Evolutionary conservation across 306 rosid species (phyloP), one percentile per base, ranked within the genome.

Genomic region (Acmispon strigosus): DNA sequence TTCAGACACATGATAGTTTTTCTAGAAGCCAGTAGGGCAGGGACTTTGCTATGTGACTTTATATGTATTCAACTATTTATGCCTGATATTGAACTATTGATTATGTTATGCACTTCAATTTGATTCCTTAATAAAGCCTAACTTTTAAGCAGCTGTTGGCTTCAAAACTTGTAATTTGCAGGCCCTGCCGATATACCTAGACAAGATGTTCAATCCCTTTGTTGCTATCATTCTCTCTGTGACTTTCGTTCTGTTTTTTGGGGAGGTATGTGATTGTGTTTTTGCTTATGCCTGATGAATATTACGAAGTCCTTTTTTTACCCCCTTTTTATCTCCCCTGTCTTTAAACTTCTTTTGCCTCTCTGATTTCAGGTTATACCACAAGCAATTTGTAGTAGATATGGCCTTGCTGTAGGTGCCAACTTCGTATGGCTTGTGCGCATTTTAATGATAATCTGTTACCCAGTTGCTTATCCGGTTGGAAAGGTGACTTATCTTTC

Each of bases 141-240:
- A 52, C 51, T 39, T 77, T 39, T 34, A 29, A 63, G 22, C 43
- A 29, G 36, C 16, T 60, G 11, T 77, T 85, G 83, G 29, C 70
- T 80, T 76, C 73, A 74, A 50, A 64, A 68, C 62, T 72, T 83
- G 62, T 52, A 55, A 78, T 84, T 15, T 73, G 79, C 90, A 94
- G 99, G 99, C 97, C 7, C 97, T 94, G 80, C 99, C 99, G 0
- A 63, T 91, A 73, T 91, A 89, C 81, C 83, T 94, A 75, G 99
- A 94, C 53, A 94, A 89, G 65, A 53, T 94, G 44, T 91, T 94
- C 92, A 91, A 91, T 86, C 96, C 82, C 81, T 89, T 76, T 82
- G 68, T 94, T 56, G 97, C 97, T 27, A 87, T 94, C 48, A 77
- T 94, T 82, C 99, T 94, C 62, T 89, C 97, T 22, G 99, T 94